Evolutionary conservation across 768 basidiomycete species (phyloP), one percentile per base, ranked within the genome.

Genomic region (Mrakia blollopis): DNA sequence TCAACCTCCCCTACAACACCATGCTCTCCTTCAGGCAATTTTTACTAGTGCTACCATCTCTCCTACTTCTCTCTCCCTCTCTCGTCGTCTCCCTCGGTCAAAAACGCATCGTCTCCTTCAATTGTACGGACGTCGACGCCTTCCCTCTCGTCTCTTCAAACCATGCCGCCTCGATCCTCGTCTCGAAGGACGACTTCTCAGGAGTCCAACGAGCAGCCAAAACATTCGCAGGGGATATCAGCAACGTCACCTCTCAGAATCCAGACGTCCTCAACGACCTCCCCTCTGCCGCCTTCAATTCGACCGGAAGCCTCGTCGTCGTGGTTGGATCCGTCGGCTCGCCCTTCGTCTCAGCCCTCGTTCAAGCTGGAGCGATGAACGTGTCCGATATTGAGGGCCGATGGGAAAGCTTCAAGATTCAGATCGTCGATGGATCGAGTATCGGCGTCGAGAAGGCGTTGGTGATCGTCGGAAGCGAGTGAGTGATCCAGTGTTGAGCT

Each of bases 391-490:
- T 91, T 67, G 81, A 87, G 75, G 90, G 89, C 2, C 85, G 88
- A 78, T 91, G 91, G 91, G 91, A 91, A 80, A 81, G 87, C 0
- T 91, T 87, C 83, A 80, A 88, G 78, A 84, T 88, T 3, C 83
- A 83, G 70, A 86, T 87, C 62, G 87, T 89, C 9, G 82, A 85
- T 61, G 87, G 88, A 76, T 88, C 89, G 7, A 82, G 89, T 3
- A 87, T 88, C 60, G 89, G 88, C 5, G 85, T 90, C 30, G 82
- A 85, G 35, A 86, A 86, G 73, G 90, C 89, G 41, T 89, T 91
- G 82, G 88, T 91, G 57, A 87, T 92, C 71, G 86, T 89, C 78
- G 90, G 90, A 16, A 85, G 88, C 1, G 90, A 91, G 82, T 89
- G 80, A 72, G 75, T 79, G 71, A 41, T n/a, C n/a, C n/a, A 61